phyloP scores from a whole-genome alignment of 441 rosid genomes.

The Flueggea neowawraea region DNA sequence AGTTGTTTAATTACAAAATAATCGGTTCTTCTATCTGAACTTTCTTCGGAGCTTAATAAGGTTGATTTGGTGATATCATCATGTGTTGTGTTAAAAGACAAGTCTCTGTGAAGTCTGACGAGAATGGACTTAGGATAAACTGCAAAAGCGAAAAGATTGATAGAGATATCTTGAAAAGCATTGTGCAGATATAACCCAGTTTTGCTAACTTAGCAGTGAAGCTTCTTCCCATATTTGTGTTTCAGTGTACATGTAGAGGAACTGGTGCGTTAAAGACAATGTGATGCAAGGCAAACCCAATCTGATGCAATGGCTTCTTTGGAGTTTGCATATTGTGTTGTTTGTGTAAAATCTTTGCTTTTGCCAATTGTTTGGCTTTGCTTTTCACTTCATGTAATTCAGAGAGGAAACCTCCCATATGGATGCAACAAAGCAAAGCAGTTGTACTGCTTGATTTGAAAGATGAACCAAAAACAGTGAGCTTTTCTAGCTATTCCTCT shows the following conservation, averaged over 20 bases:
- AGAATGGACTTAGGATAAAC: too few relatives aligned
- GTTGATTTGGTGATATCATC: too few relatives aligned
- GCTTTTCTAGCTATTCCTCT: conserved; percentile 1
- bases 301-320: not conserved
- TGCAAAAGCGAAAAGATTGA: not conserved
- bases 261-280: not conserved
- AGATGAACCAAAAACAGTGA: conserved; percentile 14
- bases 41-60: too few relatives aligned
- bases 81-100: too few relatives aligned
- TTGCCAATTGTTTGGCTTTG: conserved; percentile 7
- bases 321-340: not conserved
- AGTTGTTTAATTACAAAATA: too few relatives aligned
- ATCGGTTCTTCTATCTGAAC: too few relatives aligned
- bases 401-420: conserved; percentile 3
- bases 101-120: too few relatives aligned
- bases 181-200: not conserved
- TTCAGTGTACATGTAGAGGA: not conserved
- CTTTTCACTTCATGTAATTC: conserved; percentile 6
- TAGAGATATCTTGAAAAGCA: not conserved
- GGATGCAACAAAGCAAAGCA: conserved; percentile 5
- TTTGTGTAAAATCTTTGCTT: not conserved
- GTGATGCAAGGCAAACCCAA: not conserved
- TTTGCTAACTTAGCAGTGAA: not conserved
- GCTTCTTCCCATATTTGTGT: not conserved
- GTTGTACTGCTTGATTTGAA: conserved; percentile 19